Base-by-base conservation (phyloP, 768 basidiomycete genomes). In the Kwoniella europaea region DNA sequence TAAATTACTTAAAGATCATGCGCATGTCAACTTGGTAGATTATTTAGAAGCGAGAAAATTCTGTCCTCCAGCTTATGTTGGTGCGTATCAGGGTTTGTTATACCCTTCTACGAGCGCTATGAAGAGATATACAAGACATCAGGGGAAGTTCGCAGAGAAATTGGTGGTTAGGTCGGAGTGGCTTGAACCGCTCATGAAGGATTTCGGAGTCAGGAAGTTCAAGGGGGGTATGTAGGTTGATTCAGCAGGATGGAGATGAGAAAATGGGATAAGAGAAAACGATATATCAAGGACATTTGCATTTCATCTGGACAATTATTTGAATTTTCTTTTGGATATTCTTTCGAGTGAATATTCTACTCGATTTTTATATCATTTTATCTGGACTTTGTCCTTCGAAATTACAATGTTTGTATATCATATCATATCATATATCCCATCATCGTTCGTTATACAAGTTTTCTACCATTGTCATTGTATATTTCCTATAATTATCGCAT, bases 1-100 rank as follows among this genome's bases (percentile, higher is more conserved):
- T 15, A 59, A 61, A 9, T 46, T 78, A 18, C 68, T 81, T 10
- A 69, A 76, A 50, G 53, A 70, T 20, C 10, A 68, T n/a, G 79
- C 67, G 2, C 79, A 81, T 53, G 67, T 81, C 72, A 81, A 81
- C 54, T 59, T 81, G 29, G 71, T 71, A 44, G 79, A 81, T 54
- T 81, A 81, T 56, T 55, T 81, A 50, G 74, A 74, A 54, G 77
- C 74, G 15, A 63, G 77, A 12, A 42, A 54, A 4, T 35, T 27
- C 12, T 66, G 52, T 50, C 67, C 56, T 52, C 63, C 50, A 22
- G 53, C 55, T 20, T 75, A 74, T 35, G 65, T 70, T 1, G 68
- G 68, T 27, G 68, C 68, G 1, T 70, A 64, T 54, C 68, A 70
- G 41, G 68, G 53, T 35, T 63, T 81, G 22, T 54, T 77, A 10